Evolutionary conservation across 352 stramenopile genomes (phyloP).

Genomic region (Globisporangium echinulatum): DNA sequence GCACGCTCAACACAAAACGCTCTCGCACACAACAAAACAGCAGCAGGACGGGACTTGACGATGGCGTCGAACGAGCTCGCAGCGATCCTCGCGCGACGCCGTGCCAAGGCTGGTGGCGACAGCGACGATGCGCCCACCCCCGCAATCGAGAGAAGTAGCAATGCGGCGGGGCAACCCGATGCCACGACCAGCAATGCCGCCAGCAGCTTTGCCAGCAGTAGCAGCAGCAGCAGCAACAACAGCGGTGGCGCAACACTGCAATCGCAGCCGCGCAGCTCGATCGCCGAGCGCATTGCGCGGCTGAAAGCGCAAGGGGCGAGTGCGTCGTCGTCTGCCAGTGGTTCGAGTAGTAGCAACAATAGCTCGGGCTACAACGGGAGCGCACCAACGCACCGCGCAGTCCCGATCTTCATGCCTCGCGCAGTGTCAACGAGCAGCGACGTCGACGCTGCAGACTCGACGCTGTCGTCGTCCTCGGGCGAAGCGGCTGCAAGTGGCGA

Average conservation of each 20-base stretch:
- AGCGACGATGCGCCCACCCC: slow-evolving; percentile 19
- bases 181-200: slow-evolving; percentile 6
- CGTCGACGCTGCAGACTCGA: background rate
- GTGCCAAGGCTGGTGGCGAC: slow-evolving; percentile 54
- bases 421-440: slow-evolving; percentile 12
- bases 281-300: slow-evolving; percentile 71
- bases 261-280: slow-evolving; percentile 30
- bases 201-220: slow-evolving; percentile 1
- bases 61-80: slow-evolving; percentile 83
- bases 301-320: slow-evolving; percentile 62
- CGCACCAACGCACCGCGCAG: slow-evolving; percentile 5
- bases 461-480: background rate
- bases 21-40: background rate
- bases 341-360: background rate
- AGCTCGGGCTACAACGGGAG: slow-evolving; percentile 4
- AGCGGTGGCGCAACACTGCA: background rate
- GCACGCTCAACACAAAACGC: background rate
- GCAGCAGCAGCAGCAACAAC: background rate
- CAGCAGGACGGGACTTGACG: background rate
- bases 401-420: slow-evolving; percentile 13
- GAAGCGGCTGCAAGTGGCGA: slow-evolving; percentile 1
- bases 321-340: slow-evolving; percentile 17
- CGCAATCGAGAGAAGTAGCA: slow-evolving; percentile 23
- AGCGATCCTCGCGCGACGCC: slow-evolving; percentile 70
- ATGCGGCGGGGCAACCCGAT: background rate